Evolutionary conservation across 148 eudicot species (phyloP).

Genomic region (Rheum nobile): DNA sequence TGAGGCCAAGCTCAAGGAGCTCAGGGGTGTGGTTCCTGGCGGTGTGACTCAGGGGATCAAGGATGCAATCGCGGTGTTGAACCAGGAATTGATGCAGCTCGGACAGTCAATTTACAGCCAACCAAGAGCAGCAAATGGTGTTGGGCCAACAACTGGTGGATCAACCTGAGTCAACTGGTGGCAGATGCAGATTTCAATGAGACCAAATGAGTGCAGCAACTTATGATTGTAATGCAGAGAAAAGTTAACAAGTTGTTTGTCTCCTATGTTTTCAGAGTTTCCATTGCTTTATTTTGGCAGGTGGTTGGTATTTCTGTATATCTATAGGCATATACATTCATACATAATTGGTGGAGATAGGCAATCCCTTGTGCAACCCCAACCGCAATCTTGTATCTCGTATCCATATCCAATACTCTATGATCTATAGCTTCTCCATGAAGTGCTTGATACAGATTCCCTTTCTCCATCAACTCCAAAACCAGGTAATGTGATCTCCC

Average conservation of each 20-base stretch:
- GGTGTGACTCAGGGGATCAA: constrained; percentile 55
- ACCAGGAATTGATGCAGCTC: constrained; percentile 59
- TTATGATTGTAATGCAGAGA: too few relatives aligned
- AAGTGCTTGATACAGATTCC: constrained; percentile 32
- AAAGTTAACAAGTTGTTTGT: too few relatives aligned
- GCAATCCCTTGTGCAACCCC: constrained; percentile 81
- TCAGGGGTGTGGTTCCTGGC: constrained; percentile 35
- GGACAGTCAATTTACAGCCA: constrained; percentile 60
- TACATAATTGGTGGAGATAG: constrained; percentile 58
- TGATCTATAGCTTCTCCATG: too few relatives aligned
- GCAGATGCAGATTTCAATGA: background rate
- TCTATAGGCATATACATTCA: too few relatives aligned
- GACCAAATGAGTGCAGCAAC: too few relatives aligned
- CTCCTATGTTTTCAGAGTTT: too few relatives aligned
- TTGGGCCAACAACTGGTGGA: background rate
- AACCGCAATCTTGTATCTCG: constrained; percentile 63
- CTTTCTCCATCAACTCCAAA: constrained; percentile 78
- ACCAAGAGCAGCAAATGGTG: too few relatives aligned
- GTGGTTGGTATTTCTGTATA: too few relatives aligned
- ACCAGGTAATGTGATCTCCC: constrained; percentile 58
- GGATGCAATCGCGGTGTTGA: constrained; percentile 58
- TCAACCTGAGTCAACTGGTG: background rate
- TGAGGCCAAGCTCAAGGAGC: constrained; percentile 47
- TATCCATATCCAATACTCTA: constrained; percentile 33
- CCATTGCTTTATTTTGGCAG: too few relatives aligned